A percentile compares a stretch with the other conserved stretches of the same genome.
Conservation (phyloP, 1,284 basidiomycete species). For the Fomitopsis pinicola region DNA sequence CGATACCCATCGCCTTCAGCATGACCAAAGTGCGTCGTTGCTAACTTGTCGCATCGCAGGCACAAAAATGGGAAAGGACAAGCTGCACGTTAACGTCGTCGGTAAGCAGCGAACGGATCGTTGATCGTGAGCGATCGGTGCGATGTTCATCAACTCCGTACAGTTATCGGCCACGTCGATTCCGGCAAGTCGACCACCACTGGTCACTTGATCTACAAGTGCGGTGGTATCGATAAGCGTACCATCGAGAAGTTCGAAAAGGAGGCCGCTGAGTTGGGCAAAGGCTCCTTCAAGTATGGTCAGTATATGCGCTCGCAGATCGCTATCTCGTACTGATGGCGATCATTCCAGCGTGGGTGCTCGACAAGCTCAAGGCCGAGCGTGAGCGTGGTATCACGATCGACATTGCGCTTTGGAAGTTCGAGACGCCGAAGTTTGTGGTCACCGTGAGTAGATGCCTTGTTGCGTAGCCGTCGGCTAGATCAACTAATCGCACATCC, state of each 20-base stretch:
- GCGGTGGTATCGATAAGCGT: constrained; percentile 99
- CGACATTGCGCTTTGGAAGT: constrained; percentile 99
- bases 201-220: constrained; percentile 99
- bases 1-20: background rate
- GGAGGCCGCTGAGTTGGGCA: constrained; percentile 99
- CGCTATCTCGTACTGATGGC: constrained; percentile 18
- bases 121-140: constrained; percentile 1
- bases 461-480: background rate
- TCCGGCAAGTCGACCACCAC: constrained; percentile 99
- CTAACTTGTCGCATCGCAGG: constrained; percentile 8
- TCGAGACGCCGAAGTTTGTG: constrained; percentile 93
- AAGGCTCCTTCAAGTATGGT: constrained; percentile 99
- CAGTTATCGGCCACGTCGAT: constrained; percentile 97
- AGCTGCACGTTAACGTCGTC: constrained; percentile 89
- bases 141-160: constrained; percentile 7
- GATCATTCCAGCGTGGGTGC: constrained; percentile 82
- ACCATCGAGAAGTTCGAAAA: constrained; percentile 99
- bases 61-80: constrained; percentile 85
- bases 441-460: constrained; percentile 64
- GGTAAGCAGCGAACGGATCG: constrained; percentile 44
- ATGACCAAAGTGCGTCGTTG: background rate
- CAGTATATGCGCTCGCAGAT: constrained; percentile 8
- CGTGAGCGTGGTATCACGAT: constrained; percentile 99
- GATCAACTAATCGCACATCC: constrained; percentile 1
- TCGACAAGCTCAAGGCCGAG: constrained; percentile 99